Evolutionary conservation across 768 basidiomycete genomes (phyloP), one percentile per base, ranked within the genome.

Genomic region (Amylocystis lapponica): DNA sequence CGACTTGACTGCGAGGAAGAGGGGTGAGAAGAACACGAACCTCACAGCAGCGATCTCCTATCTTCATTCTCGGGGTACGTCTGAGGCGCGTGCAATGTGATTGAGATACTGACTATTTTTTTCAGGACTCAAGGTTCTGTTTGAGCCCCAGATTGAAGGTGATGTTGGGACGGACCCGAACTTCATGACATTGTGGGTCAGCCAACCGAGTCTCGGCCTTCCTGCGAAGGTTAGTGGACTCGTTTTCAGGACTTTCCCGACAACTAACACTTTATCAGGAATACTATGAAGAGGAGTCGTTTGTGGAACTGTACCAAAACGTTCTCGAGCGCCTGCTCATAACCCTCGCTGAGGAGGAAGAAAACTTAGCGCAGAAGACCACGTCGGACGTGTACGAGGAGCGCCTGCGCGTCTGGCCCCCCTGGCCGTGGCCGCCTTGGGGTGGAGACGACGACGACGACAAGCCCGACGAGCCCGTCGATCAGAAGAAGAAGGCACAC

Each of bases 401-500:
- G 48, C 64, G 52, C 7, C 57, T 41, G 51, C 71, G 66, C 36
- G 67, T 76, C 22, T 87, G 83, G 85, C 86, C 86, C 32, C 83
- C 83, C 29, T 82, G 84, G 83, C 82, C 85, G 13, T 84, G 85
- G 85, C 85, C 87, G 56, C 90, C 91, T 5, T 92, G 86, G 86
- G 82, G 74, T 32, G 79, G 65, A 20, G 79, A 80, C 23, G 78
- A 72, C 14, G 78, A 72, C 27, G 62, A 65, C 14, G 69, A 74
- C 22, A 60, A 57, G 20, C 40, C 26, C 21, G 39, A 46, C 29
- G 46, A 35, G 3, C 27, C 29, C 30, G 31, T 54, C 27, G 50
- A 59, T 30, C 71, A 70, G 42, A 66, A 68, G 16, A 67, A 76
- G 43, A 70, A 71, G 44, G 78, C 83, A 7, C 74, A 69, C 17